Evolutionary conservation across 2,329 filamentous ascomycete species (phyloP), one percentile per base, ranked within the genome.

Genomic region (Xylariaceae sp.): DNA sequence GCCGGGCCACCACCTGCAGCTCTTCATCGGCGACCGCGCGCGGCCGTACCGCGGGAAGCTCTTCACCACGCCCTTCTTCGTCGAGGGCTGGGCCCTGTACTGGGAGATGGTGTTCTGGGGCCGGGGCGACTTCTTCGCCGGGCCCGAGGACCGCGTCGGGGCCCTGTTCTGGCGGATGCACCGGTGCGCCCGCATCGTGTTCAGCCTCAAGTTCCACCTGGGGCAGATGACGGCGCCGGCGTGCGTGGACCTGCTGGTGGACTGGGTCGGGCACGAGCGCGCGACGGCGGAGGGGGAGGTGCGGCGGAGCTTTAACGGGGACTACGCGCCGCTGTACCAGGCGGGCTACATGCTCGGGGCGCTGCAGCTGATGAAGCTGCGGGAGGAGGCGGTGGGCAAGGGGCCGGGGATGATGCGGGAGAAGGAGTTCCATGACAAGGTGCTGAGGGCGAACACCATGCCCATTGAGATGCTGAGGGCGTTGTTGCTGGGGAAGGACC

Each of bases 81-180:
- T 77, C 29, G 78, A 81, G 55, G 78, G 78, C 15, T 81, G 77
- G 76, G 72, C 77, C 9, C 67, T 79, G 49, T 81, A 81, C 54
- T 81, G 77, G 77, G 78, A 81, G 59, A 64, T 79, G 50, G 54
- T 78, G 15, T 64, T 82, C 13, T 82, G 76, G 75, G 59, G 73
- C 32, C 65, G 72, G 19, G 66, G 66, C 22, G 67, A 71, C 48
- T 81, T 79, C 50, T 68, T 72, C 42, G 61, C 63, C 3, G 64
- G 65, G 0, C 65, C 76, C 0, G 70, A 76, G 44, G 73, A 80
- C 47, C 66, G 67, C 30, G 67, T 81, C 17, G 78, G 78, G 0
- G 75, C 78, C 47, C 59, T 82, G 7, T 81, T 80, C 55, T 81
- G 78, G 78, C 68, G 76, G 12, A 79, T 81, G 71, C 78, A 82